Evolutionary conservation across 208 protist genomes (phyloP).

Genomic region (Leishmania mexicana): DNA sequence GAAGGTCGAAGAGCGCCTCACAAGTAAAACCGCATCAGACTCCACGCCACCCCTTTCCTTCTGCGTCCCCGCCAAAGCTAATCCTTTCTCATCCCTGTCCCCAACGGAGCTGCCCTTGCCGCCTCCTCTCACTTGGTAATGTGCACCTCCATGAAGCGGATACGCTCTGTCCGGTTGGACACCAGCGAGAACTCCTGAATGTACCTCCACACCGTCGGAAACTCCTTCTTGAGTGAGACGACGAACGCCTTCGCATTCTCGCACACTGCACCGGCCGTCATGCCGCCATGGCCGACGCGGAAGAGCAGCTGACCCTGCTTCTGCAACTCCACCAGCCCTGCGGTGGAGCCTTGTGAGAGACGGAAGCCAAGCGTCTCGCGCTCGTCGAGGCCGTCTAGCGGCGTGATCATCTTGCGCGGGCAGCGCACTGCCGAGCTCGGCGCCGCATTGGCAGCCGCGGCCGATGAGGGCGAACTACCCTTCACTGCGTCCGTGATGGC

Average conservation of each 20-base stretch:
- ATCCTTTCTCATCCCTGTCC: neutral
- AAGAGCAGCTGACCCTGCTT: slow-evolving; percentile 60
- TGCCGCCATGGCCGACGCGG: slow-evolving; percentile 82
- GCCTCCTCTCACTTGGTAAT: slow-evolving; percentile 49
- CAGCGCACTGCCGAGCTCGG: slow-evolving; percentile 16
- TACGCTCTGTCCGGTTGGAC: slow-evolving; percentile 71
- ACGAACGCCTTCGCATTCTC: slow-evolving; percentile 87
- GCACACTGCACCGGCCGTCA: slow-evolving; percentile 85
- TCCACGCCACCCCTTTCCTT: neutral
- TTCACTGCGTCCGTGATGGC: slow-evolving; percentile 44
- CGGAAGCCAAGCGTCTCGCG: slow-evolving; percentile 56
- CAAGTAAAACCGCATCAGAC: neutral
- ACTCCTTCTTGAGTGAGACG: slow-evolving; percentile 73
- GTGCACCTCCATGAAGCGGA: slow-evolving; percentile 89
- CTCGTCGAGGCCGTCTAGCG: slow-evolving; percentile 66
- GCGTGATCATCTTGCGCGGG: slow-evolving; percentile 47
- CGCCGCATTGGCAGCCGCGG: neutral
- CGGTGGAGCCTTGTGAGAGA: slow-evolving; percentile 64
- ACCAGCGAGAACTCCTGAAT: slow-evolving; percentile 83
- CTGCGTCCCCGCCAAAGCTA: too few species aligned
- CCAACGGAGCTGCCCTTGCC: neutral
- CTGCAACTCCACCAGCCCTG: slow-evolving; percentile 38
- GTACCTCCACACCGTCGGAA: slow-evolving; percentile 80
- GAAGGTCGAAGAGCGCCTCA: neutral
- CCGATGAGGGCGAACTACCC: neutral